Base-by-base conservation (phyloP, 768 basidiomycete species). In the Collybiopsis confluens region DNA sequence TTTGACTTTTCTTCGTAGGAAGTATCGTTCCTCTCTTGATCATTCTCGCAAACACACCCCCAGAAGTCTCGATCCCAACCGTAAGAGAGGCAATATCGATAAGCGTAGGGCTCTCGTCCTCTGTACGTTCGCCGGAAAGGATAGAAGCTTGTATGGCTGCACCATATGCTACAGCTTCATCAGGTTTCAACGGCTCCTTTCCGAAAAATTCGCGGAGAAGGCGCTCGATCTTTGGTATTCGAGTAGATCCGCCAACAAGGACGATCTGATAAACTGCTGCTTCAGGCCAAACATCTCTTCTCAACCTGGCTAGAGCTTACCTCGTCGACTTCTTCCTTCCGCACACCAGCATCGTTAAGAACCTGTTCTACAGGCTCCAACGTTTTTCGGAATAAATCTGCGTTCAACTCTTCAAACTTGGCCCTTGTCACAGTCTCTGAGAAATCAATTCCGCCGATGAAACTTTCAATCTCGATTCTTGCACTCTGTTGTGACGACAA, bases 111-210 rank as follows among this genome's bases (percentile, higher is more conserved):
- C 97, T 86, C 58, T 98, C 80, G 59, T 92, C 94, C 56, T 82
- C 83, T 52, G 89, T 90, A 58, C 87, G 88, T 66, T 91, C 88
- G 64, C 95, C 96, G 42, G 93, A 88, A 59, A 98, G 90, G 63
- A 98, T 95, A 75, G 92, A 96, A 72, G 91, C 96, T 73, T 98
- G 96, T 61, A 98, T 92, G 52, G 96, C 95, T 59, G 96, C 96
- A 79, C 95, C 96, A 65, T 97, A 98, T 41, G 96, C 93, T 61
- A 98, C 95, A 58, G 95, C 96, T 77, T 98, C 96, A 70, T 98
- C 96, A 50, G 95, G 94, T 81, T 93, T 94, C 58, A 94, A 95
- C 46, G 92, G 94, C 69, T 97, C 96, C 77, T 90, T 96, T 67
- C 92, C 89, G 60, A 98, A 98, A 80, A 83, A 98, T 69, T 98